Base-by-base conservation (phyloP, 2,329 filamentous ascomycete genomes). In the Chalaropsis ovoidea region DNA sequence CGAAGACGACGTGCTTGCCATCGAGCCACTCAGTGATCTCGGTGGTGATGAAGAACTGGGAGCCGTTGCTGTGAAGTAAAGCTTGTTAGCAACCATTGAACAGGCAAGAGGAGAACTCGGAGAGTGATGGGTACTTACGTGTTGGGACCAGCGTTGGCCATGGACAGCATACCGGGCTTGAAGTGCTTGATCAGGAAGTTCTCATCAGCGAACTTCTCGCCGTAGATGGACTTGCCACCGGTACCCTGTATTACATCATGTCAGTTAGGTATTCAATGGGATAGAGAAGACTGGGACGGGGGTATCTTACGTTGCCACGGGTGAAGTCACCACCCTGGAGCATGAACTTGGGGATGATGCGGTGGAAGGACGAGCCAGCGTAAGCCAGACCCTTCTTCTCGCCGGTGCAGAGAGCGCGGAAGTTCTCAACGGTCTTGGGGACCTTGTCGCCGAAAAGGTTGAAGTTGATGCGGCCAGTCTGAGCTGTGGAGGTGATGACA, bases 1-100 rank as follows among this genome's bases (percentile, higher is more conserved):
- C 90, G 78, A 92, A 92, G 75, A 91, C 88, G 77, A 91, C 88
- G 82, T 94, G 89, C 76, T 87, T 87, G 74, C 84, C 84, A 76
- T 94, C 83, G 71, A 94, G 82, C 82, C 95, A 95, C 65, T 86
- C 86, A 68, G 94, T 97, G 68, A 86, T 82, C 62, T 95, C 90
- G 66, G 93, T 97, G 73, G 93, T 97, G 75, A 97, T 80, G 82
- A 97, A 97, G 83, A 97, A 97, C 78, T 97, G 93, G 63, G 90
- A 95, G 73, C 94, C 94, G 80, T 99, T 99, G 77, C 94, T 96
- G 69, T 78, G 78, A 11, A 79, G 79, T 6, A 15, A 24, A 52
- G 15, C 22, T 8, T 43, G 54, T 58, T 31, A 11, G 19, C n/a
- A 5, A 49, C 17, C 5, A 41, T 11, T 56, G 10, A 4, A 41